Base-by-base conservation (phyloP, 371 early-diverging fungal genomes). In the Apophysomyces variabilis region DNA sequence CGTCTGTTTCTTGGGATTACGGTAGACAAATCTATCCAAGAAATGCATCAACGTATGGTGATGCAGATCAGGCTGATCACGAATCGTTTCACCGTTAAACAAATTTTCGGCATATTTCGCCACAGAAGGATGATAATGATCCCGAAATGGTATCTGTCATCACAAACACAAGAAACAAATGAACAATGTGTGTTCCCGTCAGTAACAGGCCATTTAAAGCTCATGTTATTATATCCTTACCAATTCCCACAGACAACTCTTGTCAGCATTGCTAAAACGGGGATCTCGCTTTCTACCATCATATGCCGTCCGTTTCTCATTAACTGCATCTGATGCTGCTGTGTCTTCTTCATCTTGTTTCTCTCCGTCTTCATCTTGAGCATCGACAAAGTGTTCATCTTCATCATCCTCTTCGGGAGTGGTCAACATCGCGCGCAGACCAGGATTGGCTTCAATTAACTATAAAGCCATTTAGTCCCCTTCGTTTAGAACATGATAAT, bases 101-200 rank as follows among this genome's bases (percentile, higher is more conserved):
- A 98, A 78, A 46, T 87, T 85, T 21, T 80, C 78, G 39, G 93
- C 91, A 68, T 93, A 95, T 67, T 91, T 85, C 8, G 88, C 79
- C 43, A 98, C 91, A 6, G 97, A 91, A 4, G 98, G 98, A 69
- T 98, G 98, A 80, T 91, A 97, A 66, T 98, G 97, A 32, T 79
- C 73, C 37, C 80, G 69, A 67, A 96, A 91, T 46, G 87, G 74
- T 41, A 73, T 77, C 88, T 88, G 54, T 50, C 54, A 50, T 50
- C 54, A 50, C 21, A 65, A 26, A 36, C 26, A 61, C 36, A 46
- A 65, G 14, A 41, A 57, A 26, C 32, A 26, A 26, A 26, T 26
- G 32, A 26, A 26, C 32, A 61, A 54, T 11, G 44, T 3, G 18
- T 39, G 36, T 44, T 13, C 37, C 26, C n/a, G 41, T 58, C 26